Base-by-base conservation (phyloP, 306 rosid species). In the Trifolium subterraneum region DNA sequence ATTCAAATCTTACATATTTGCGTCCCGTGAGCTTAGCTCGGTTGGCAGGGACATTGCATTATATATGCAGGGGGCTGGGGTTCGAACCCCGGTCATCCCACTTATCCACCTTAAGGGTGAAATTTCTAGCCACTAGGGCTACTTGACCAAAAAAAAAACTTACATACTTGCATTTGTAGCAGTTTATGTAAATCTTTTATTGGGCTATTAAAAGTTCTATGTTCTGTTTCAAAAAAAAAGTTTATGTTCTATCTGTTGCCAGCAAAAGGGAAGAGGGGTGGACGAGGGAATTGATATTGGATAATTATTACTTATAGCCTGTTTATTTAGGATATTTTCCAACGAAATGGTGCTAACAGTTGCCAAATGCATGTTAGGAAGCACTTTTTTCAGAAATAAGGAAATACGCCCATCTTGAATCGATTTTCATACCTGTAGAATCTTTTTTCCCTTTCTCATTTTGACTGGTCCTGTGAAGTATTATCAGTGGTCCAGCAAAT, bases 401-500 rank as follows among this genome's bases (percentile, higher is more conserved):
- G 62, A 10, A 20, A 22, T 33, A 55, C 15, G 14, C 11, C 15
- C 8, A 22, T 55, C 62, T 55, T 4, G 62, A 22, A 22, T 22
- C 7, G 15, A 25, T 11, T 55, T 55, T 56, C 16, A 11, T 16
- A n/a, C 8, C 16, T 11, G 62, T 23, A 11, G 44, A 41, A 42
- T 25, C 16, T 0, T 29, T 39, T 51, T 54, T 6, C 12, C 64
- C 11, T 33, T 70, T 64, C n/a, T 19, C 29, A 38, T 38, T 71
- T 72, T 33, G 3, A 22, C 3, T 56, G 59, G 62, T 19, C 55
- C 20, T 58, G 10, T 45, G 42, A 38, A 66, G 56, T 20, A 70
- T 35, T 59, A 47, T 67, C 64, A 10, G 12, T 39, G 33, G 19
- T 61, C 69, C 42, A 54, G 73, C 41, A 45, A 44, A 72, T 71